Base-by-base conservation (phyloP, 2,329 filamentous ascomycete species). In the Helotiales sp. region DNA sequence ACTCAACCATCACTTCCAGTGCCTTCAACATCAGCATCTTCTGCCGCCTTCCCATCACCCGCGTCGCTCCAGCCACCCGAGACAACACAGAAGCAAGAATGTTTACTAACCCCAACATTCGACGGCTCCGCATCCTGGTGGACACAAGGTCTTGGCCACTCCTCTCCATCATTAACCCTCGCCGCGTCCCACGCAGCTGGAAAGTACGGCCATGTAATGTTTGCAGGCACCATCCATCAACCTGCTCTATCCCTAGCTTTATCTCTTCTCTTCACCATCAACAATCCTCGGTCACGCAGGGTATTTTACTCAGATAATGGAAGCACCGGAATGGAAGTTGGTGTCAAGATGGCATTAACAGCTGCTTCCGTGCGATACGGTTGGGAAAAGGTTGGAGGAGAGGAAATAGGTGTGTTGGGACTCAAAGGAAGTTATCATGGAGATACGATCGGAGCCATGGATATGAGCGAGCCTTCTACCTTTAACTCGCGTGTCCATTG, bases 121-220 rank as follows among this genome's bases (percentile, higher is more conserved):
- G 91, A 96, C 65, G 91, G 88, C 2, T 95, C 90, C 0, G 90
- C 90, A 1, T 93, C 90, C 0, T 96, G 91, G 91, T 96, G 91
- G 91, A 96, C 91, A 0, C 91, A 96, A 72, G 91, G 91, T 2
- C 80, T 96, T 0, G 91, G 91, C 1, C 91, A 96, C 63, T 88
- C 86, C 5, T 92, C 90, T 65, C 83, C 90, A 0, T 75, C 79
- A 0, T 77, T 96, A 1, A 83, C 89, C 0, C 80, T 95, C 1
- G 85, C 89, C 0, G 90, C 90, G 1, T 89, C 91, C 0, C 87
- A 95, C 68, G 90, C 91, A 0, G 89, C 91, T 1, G 90, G 91
- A 7, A 81, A 90, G 27, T 96, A 95, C 67, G 91, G 91, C 0
- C 91, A 96, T 72, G 89, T 95, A 64, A 95, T 96, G 88, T 95